These are phyloP conservation scores for Fusarium sulawesiense DNA, from an alignment of 2,329 filamentous ascomycete genomes.

Conservation along the genomic window DNA sequence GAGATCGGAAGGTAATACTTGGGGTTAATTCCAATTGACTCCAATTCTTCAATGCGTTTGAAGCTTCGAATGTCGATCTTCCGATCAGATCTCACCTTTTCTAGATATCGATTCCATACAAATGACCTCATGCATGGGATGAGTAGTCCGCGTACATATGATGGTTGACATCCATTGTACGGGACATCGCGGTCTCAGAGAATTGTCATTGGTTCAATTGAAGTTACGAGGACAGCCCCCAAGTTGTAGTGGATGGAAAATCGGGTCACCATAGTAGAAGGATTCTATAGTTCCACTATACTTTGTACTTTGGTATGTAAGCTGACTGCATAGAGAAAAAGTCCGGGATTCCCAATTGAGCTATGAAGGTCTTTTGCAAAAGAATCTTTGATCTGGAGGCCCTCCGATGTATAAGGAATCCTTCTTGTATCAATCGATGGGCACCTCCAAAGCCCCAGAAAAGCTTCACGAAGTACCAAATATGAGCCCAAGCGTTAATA, in stretches of 20 bases:
- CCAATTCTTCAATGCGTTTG: too few relatives aligned
- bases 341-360: too few relatives aligned
- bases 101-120: rapidly evolving
- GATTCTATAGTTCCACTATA: background rate
- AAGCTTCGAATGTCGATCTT: background rate
- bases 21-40: rapidly evolving
- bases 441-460: too few relatives aligned
- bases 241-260: background rate
- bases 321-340: background rate
- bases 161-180: background rate
- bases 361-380: too few relatives aligned
- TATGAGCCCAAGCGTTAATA: too few relatives aligned
- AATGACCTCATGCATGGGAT: background rate
- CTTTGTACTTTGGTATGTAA: background rate
- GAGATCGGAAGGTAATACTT: background rate
- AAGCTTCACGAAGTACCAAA: too few relatives aligned
- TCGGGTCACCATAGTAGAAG: background rate
- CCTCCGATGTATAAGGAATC: too few relatives aligned
- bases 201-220: background rate
- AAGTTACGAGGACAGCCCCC: background rate
- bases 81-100: rapidly evolving
- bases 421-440: too few relatives aligned
- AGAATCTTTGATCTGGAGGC: too few relatives aligned
- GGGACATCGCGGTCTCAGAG: background rate
- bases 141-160: background rate